Evolutionary conservation across 2,329 filamentous ascomycete genomes (phyloP), one percentile per base, ranked within the genome.

Genomic region (Ceratocystis alfenasii): DNA sequence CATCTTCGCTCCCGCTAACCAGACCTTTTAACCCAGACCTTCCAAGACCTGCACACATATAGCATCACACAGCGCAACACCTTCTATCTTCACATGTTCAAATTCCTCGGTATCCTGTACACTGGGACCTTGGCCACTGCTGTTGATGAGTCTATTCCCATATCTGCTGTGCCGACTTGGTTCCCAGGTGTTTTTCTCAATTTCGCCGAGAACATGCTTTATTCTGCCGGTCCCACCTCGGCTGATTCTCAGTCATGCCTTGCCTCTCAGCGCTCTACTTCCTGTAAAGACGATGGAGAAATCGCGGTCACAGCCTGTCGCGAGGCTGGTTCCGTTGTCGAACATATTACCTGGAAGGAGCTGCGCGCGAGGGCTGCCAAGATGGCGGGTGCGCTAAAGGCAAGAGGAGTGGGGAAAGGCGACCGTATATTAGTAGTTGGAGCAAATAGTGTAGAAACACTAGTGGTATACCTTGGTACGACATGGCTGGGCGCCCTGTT

Each of bases 141-240:
- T 1, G 85, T 94, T 2, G 88, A 95, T 72, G 86, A 89, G 70
- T 78, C 77, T 0, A 79, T 81, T 1, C 83, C 85, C 1, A 89
- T 95, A 73, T 86, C 90, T 68, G 78, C 79, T 17, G 80, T 93
- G 4, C 90, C 90, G 0, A 76, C 78, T 50, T 95, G 90, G 90
- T 95, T 94, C 73, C 76, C 83, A 1, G 90, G 90, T 36, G 80
- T 91, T 1, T 76, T 78, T 4, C 74, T 94, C 70, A 95, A 91
- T 71, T 93, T 86, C 72, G 87, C 89, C 4, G 89, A 95, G 76
- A 95, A 94, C 72, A 75, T 90, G 30, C 82, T 95, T 30, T 92
- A 83, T 76, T 81, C 81, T 1, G 46, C 65, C 28, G 64, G 61
- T 5, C 44, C 44, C n/a, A 41, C 28, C 2, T 66, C 15, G 73